Evolutionary conservation across 2,329 filamentous ascomycete species (phyloP).

Genomic region (Xylaria sp.): DNA sequence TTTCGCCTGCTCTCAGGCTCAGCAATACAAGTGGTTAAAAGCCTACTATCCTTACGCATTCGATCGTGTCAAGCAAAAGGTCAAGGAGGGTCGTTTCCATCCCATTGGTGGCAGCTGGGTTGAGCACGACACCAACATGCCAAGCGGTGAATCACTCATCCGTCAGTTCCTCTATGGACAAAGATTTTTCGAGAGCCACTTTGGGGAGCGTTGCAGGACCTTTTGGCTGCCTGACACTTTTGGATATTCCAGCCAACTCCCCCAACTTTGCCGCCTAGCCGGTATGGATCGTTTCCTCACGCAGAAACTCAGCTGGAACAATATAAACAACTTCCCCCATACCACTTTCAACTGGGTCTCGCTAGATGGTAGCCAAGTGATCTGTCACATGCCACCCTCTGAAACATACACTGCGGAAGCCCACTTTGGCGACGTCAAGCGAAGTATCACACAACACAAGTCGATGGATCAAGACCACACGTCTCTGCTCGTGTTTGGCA

Average conservation of each 20-base stretch:
- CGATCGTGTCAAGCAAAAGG: constrained; percentile 89
- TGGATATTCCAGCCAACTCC: constrained; percentile 94
- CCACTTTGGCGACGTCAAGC: constrained; percentile 91
- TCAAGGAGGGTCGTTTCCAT: constrained; percentile 90
- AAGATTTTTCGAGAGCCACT: constrained; percentile 91
- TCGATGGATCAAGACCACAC: constrained; percentile 93
- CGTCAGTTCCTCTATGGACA: constrained; percentile 97
- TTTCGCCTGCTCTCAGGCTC: constrained; percentile 92
- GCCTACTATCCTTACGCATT: constrained; percentile 87
- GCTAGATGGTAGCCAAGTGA: constrained; percentile 93
- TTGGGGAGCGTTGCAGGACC: constrained; percentile 86
- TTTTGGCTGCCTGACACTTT: constrained; percentile 99
- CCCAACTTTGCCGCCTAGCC: constrained; percentile 91
- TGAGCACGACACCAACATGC: constrained; percentile 98
- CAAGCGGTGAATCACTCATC: constrained; percentile 91
- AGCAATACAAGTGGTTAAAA: constrained; percentile 98
- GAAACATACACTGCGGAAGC: constrained; percentile 97
- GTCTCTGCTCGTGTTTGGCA: constrained; percentile 92
- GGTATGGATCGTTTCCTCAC: constrained; percentile 98
- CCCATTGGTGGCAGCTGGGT: constrained; percentile 99
- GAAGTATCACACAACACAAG: constrained; percentile 92
- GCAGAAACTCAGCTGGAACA: constrained; percentile 99
- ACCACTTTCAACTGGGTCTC: constrained; percentile 99
- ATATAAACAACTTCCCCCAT: constrained; percentile 98
- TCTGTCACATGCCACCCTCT: constrained; percentile 96